Conservation (phyloP, 1,139 yeast species). For the Zygoascus sp. region DNA sequence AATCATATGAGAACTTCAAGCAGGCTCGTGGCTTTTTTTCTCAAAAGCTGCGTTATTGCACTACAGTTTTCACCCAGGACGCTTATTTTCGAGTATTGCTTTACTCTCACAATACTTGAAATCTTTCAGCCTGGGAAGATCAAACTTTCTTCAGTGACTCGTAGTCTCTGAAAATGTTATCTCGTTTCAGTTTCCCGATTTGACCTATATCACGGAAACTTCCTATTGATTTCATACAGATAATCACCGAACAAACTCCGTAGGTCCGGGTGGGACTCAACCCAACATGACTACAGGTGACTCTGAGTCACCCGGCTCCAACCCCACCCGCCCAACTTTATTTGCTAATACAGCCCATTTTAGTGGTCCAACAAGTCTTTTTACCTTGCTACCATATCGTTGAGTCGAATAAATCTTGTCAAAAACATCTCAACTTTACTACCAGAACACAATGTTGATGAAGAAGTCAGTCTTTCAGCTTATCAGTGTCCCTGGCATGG, state of each 20-base stretch:
- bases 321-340: constrained; percentile 3
- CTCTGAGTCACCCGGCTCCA: constrained; percentile 11
- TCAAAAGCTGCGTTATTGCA: too few species aligned
- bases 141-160: constrained; percentile 11
- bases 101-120: not conserved
- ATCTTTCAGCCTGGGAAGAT: constrained; percentile 19
- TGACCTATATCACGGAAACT: constrained; percentile 8
- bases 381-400: not conserved
- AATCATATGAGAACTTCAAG: constrained; percentile 15
- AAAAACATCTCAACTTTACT: not conserved
- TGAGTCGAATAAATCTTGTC: not conserved
- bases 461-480: not conserved
- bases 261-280: not conserved
- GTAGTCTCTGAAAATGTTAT: constrained; percentile 11
- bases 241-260: not conserved
- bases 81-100: constrained; percentile 7
- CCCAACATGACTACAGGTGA: constrained; percentile 3
- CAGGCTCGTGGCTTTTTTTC: too few species aligned
- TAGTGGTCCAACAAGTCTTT: not conserved
- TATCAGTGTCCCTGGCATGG: not conserved
- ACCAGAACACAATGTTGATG: not conserved
- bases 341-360: not conserved
- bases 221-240: constrained; percentile 18
- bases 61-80: constrained; percentile 11
- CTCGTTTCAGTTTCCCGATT: constrained; percentile 22